Base-by-base conservation (phyloP, 2,329 filamentous ascomycete species). In the Fusarium gaditjirri region DNA sequence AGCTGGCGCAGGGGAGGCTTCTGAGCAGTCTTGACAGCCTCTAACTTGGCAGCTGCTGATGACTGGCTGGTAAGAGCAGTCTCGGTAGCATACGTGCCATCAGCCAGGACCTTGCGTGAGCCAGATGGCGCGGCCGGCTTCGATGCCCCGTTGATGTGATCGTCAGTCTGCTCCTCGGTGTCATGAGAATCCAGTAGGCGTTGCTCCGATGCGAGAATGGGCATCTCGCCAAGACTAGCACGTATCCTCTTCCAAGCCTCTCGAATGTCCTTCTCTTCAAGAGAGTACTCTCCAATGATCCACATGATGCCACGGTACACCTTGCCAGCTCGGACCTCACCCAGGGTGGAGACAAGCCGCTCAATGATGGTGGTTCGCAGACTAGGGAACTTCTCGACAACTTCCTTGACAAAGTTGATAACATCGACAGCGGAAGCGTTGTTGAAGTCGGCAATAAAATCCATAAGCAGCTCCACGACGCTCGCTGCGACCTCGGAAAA, bases 381-480 rank as follows among this genome's bases (percentile, higher is more conserved):
- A 76, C 93, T 91, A 12, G 96, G 96, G 86, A 98, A 99, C 79
- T 97, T 97, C 84, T 99, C 96, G 11, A 98, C 95, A 7, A 99
- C 96, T 81, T 99, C 96, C 84, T 99, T 99, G 72, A 99, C 95
- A 79, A 99, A 99, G 61, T 94, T 95, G 79, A 99, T 98, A 59
- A 99, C 95, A 82, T 99, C 96, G 35, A 99, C 94, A 2, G 96
- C 96, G 3, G 95, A 97, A 47, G 93, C 93, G 79, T 97, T 98
- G 86, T 97, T 98, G 81, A 98, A 98, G 81, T 99, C 96, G 56
- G 93, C 94, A 78, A 99, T 98, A 80, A 98, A 98, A 83, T 99
- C 96, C 96, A 99, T 99, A 59, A 99, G 88, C 47, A 98, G 89
- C 73, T 96, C 96, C 60, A 99, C 96, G 21, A 99, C 96, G 79